These are phyloP conservation scores for Podila epicladia DNA, from an alignment of 192 early-diverging fungal species.

Conservation along the genomic window DNA sequence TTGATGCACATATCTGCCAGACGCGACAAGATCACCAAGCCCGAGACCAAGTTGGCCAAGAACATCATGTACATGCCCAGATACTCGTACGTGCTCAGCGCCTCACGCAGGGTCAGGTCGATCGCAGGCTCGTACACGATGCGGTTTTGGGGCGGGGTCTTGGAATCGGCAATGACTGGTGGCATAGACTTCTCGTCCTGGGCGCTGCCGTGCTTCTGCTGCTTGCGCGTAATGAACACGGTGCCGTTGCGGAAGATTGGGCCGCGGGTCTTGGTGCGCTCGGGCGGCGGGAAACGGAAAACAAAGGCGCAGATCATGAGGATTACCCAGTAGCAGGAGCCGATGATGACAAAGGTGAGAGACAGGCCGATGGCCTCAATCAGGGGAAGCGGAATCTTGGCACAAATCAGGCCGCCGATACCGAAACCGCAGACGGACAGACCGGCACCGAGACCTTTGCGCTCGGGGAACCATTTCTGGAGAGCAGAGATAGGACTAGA, in stretches of 20 bases:
- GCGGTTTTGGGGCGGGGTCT: slow-evolving; percentile 58
- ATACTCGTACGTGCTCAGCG: slow-evolving; percentile 66
- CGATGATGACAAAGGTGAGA: slow-evolving; percentile 72
- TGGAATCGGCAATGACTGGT: slow-evolving; percentile 59
- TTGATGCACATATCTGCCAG: slow-evolving; percentile 63
- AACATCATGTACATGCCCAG: slow-evolving; percentile 70
- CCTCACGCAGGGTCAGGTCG: slow-evolving; percentile 64
- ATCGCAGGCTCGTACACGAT: slow-evolving; percentile 52
- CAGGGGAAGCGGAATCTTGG: slow-evolving; percentile 69
- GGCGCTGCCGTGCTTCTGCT: slow-evolving; percentile 39
- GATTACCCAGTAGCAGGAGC: slow-evolving; percentile 66
- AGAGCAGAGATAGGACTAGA: slow-evolving; percentile 63
- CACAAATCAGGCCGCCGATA: slow-evolving; percentile 75
- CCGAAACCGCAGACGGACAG: slow-evolving; percentile 83
- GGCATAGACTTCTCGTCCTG: slow-evolving; percentile 47
- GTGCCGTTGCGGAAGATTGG: slow-evolving; percentile 55
- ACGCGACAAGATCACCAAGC: slow-evolving; percentile 70
- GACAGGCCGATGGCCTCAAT: slow-evolving; percentile 65
- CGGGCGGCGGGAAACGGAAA: slow-evolving; percentile 70
- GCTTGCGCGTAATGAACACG: slow-evolving; percentile 45
- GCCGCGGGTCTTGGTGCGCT: slow-evolving; percentile 66
- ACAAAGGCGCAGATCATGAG: slow-evolving; percentile 65
- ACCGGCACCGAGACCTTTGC: slow-evolving; percentile 66
- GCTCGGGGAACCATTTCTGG: slow-evolving; percentile 72
- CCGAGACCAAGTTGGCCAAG: slow-evolving; percentile 68